These are phyloP conservation scores for Thielaviopsis musarum DNA, from an alignment of 2,329 filamentous ascomycete species.

Conservation along the genomic window DNA sequence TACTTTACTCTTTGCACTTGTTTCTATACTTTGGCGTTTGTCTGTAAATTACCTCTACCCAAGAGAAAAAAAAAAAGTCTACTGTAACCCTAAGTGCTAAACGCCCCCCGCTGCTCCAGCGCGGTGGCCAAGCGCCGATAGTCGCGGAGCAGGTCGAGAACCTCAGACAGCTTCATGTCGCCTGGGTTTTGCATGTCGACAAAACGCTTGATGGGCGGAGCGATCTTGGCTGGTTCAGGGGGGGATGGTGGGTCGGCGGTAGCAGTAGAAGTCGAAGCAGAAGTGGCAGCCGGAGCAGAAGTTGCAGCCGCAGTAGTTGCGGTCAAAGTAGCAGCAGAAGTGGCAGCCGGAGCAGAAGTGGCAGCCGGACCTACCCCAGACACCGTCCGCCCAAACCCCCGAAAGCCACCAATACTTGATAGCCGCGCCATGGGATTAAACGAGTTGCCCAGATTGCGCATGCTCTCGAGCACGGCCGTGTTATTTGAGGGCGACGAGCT, in stretches of 20 bases:
- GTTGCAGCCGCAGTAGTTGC: slow-evolving; percentile 12
- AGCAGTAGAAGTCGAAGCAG: slow-evolving; percentile 5
- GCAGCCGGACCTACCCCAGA: slow-evolving; percentile 13
- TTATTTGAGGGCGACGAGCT: slow-evolving; percentile 18
- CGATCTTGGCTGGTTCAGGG: slow-evolving; percentile 37
- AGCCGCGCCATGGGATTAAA: slow-evolving; percentile 66
- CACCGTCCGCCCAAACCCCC: slow-evolving; percentile 50
- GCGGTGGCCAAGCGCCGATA: slow-evolving; percentile 55
- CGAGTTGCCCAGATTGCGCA: slow-evolving; percentile 63
- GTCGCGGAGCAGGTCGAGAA: slow-evolving; percentile 53
- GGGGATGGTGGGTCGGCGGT: slow-evolving; percentile 34
- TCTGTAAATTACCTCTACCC: too few relatives aligned
- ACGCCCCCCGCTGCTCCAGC: slow-evolving; percentile 44
- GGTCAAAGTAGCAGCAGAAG: not conserved
- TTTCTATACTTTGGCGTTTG: too few relatives aligned
- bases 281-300: not conserved
- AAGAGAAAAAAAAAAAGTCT: too few relatives aligned
- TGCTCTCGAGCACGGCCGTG: slow-evolving; percentile 58
- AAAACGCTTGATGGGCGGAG: slow-evolving; percentile 55
- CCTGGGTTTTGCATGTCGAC: slow-evolving; percentile 53
- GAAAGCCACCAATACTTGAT: slow-evolving; percentile 54
- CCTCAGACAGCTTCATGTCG: slow-evolving; percentile 57
- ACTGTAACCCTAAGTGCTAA: slow-evolving; percentile 21
- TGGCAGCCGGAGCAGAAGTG: too few relatives aligned
- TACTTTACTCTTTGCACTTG: too few relatives aligned